Conservation (phyloP, 768 basidiomycete genomes). For the Psilocybe sp. region DNA sequence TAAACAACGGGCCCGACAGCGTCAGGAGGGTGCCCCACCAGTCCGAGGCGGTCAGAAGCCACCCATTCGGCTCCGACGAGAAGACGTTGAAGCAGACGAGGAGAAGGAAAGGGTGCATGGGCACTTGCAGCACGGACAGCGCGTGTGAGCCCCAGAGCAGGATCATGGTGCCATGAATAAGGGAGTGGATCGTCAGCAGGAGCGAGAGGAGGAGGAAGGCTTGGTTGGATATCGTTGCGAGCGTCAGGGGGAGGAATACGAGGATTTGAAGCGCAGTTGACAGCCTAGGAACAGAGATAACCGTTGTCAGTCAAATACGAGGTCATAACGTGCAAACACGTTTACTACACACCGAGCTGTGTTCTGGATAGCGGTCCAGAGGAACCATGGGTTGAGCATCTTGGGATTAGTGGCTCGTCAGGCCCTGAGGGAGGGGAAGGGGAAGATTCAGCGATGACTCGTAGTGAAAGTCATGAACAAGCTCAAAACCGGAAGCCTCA, state of each 20-base stretch:
- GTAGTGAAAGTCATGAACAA: background rate
- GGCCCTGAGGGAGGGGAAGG: background rate
- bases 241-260: constrained; percentile 79
- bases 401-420: background rate
- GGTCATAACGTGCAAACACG: background rate
- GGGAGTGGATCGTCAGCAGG: constrained; percentile 69
- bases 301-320: background rate
- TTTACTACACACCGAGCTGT: constrained; percentile 54
- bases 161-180: constrained; percentile 79
- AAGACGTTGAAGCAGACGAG: constrained; percentile 87
- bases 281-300: constrained; percentile 39
- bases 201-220: constrained; percentile 83
- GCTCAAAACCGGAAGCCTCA: too few species aligned
- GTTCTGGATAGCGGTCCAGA: constrained; percentile 65
- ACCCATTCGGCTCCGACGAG: constrained; percentile 59
- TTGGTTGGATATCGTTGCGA: constrained; percentile 75
- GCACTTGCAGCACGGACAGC: constrained; percentile 77
- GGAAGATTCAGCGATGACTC: background rate
- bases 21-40: constrained; percentile 76
- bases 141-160: constrained; percentile 69
- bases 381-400: constrained; percentile 56
- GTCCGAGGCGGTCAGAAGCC: constrained; percentile 51
- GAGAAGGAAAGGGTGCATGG: constrained; percentile 83
- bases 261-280: constrained; percentile 80
- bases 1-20: constrained; percentile 74